Evolutionary conservation across 2,329 filamentous ascomycete species (phyloP).

Genomic region (Rutstroemia sp.): DNA sequence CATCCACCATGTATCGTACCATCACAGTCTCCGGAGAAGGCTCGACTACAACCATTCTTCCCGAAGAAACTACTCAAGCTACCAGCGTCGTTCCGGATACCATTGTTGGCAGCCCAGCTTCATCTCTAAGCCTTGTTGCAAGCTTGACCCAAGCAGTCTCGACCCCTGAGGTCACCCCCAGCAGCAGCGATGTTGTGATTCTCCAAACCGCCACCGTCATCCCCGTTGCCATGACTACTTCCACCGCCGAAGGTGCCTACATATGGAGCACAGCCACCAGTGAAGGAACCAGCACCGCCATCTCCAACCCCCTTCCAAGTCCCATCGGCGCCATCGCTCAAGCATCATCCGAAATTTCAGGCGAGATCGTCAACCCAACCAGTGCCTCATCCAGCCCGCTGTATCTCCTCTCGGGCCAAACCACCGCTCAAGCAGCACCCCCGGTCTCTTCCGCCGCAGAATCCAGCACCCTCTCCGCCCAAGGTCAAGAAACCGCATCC

Average conservation of each 20-base stretch:
- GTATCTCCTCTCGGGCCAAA: neutral
- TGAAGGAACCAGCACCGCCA: neutral
- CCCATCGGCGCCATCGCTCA: neutral
- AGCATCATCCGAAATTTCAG: neutral
- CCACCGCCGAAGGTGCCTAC: neutral
- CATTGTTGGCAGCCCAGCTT: neutral
- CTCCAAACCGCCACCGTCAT: neutral
- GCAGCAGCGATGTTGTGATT: neutral
- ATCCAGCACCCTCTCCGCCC: neutral
- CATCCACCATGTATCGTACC: slow-evolving; percentile 1
- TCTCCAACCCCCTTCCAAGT: neutral
- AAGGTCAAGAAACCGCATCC: neutral
- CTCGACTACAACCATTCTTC: neutral
- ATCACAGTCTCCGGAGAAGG: neutral
- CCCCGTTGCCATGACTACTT: neutral
- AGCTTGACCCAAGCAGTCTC: neutral
- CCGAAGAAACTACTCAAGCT: neutral
- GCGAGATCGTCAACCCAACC: neutral
- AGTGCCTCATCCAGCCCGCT: neutral
- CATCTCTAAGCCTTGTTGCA: neutral
- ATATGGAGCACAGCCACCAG: slow-evolving; percentile 1
- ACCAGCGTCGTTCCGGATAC: neutral
- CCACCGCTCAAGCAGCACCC: neutral
- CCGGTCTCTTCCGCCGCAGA: neutral
- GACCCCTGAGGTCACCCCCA: neutral